These are phyloP conservation scores for Trichoderma sp. DNA, from an alignment of 2,329 filamentous ascomycete species.

Conservation along the genomic window DNA sequence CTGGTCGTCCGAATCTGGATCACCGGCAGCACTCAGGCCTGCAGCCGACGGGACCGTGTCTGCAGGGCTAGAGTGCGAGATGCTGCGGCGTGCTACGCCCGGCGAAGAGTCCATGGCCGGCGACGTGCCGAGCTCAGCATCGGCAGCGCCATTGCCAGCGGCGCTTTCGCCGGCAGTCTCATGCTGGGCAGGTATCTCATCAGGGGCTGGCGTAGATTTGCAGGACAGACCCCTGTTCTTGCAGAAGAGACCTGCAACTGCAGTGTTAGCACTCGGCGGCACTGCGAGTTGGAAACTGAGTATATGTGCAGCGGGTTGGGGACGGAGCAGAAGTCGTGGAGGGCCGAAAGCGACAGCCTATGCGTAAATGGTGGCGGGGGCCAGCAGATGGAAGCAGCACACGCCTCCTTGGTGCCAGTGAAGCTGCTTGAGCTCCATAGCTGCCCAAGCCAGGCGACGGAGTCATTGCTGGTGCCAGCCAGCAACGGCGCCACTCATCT, in stretches of 20 bases:
- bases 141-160: conserved; percentile 23
- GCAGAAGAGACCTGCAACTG: conserved; percentile 40
- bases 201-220: conserved; percentile 36
- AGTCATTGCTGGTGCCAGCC: neutral
- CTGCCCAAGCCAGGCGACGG: neutral
- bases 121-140: conserved; percentile 19
- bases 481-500: too few species aligned
- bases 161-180: conserved; percentile 15
- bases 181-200: conserved; percentile 15
- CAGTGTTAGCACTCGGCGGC: conserved; percentile 11
- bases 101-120: conserved; percentile 23
- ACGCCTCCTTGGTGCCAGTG: neutral
- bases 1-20: conserved; percentile 1
- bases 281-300: neutral
- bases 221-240: conserved; percentile 41
- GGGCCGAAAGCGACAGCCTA: conserved; percentile 10
- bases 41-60: conserved; percentile 26
- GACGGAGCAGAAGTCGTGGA: neutral
- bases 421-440: conserved; percentile 11
- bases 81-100: conserved; percentile 18
- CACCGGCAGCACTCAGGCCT: conserved; percentile 18
- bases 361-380: conserved; percentile 6
- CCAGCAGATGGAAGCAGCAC: neutral
- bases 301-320: conserved; percentile 1
- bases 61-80: conserved; percentile 27